Base-by-base conservation (phyloP, 1,284 basidiomycete genomes). In the Leccinum proximum region DNA sequence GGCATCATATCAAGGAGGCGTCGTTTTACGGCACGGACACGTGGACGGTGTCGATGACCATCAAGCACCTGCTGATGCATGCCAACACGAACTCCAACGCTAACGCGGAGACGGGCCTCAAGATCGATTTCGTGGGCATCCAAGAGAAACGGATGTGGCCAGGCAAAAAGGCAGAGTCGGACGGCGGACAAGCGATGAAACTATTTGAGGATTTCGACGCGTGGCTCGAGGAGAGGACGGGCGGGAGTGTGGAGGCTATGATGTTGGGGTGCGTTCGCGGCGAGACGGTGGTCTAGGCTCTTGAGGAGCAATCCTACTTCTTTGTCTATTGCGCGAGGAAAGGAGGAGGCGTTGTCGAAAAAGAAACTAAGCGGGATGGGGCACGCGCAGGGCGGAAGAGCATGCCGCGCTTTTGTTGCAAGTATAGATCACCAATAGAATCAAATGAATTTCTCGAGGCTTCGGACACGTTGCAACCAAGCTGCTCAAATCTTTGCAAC, bases 1-100 rank as follows among this genome's bases (percentile, higher is more conserved):
- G 94, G 7, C 97, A 98, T 75, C 93, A 96, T 72, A 86, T 98
- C 78, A 98, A 97, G 75, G 92, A 94, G 75, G 92, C 86, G 0
- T 93, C 92, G 4, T 93, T 92, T 75, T 91, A 92, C 70, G 91
- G 90, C 2, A 83, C 84, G 38, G 84, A 92, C 66, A 79, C 79
- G 0, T 96, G 92, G 87, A 79, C 82, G 0, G 77, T 96, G 62
- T 84, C 91, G 68, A 80, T 96, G 65, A 84, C 87, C 42, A 78
- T 94, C 62, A 85, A 87, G 70, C 76, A 90, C n/a, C 75, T 77
- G 6, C 59, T 59, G 45, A 70, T 33, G 61, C 65, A 14, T n/a
- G 38, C 42, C 18, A 45, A 30, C 26, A 22, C 22, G 22, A 22
- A 40, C 6, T 6, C 42, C 42, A 45, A 45, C 42, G 70, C 70